Evolutionary conservation across 257 asterid genomes (phyloP).

Genomic region (Striga asiatica): DNA sequence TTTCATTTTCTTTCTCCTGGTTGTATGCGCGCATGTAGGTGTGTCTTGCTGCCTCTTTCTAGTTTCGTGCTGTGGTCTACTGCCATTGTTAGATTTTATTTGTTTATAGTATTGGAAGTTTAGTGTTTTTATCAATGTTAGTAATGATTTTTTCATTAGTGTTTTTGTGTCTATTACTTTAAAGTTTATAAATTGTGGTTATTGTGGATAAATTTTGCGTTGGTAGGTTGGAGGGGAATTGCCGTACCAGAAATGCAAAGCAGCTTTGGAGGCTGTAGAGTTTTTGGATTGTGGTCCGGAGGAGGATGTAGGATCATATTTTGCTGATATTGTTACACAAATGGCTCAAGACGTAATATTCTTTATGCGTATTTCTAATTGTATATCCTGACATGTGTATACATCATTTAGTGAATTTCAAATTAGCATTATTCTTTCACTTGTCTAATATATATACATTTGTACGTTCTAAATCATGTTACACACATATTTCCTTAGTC

Average conservation of each 20-base stretch:
- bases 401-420: neutral
- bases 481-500: neutral
- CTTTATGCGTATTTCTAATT: neutral
- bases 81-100: neutral
- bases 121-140: neutral
- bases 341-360: slow-evolving; percentile 92
- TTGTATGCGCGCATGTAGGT: neutral
- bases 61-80: neutral
- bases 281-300: slow-evolving; percentile 57
- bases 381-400: neutral
- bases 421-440: neutral
- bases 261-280: slow-evolving; percentile 82
- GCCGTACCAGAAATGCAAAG: slow-evolving; percentile 80
- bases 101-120: neutral
- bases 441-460: neutral
- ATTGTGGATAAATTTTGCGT: slow-evolving; percentile 8
- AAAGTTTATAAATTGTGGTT: neutral
- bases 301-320: slow-evolving; percentile 78
- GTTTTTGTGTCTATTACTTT: neutral
- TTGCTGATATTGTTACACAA: slow-evolving; percentile 90
- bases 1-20: neutral
- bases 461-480: neutral
- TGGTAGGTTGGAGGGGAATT: slow-evolving; percentile 82
- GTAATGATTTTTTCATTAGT: neutral
- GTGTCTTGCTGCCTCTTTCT: neutral